A percentile compares a stretch with the other conserved stretches of the same genome.
These are phyloP conservation scores for Tripterygium wilfordii DNA, from an alignment of 177 flowering plant species.

Conservation along the genomic window DNA sequence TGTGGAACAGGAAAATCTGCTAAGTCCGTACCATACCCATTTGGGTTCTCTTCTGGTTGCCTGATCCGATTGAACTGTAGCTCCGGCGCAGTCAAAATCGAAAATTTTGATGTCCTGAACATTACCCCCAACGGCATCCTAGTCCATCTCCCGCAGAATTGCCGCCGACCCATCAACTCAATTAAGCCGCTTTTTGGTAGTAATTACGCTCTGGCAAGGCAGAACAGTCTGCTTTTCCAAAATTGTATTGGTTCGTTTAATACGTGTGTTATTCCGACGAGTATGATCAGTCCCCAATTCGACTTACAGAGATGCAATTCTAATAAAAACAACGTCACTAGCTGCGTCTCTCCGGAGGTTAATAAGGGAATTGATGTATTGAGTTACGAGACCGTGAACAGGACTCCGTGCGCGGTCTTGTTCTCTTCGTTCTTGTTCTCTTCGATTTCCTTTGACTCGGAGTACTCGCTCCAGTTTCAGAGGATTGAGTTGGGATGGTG, in stretches of 20 bases:
- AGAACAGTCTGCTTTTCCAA: constrained; percentile 41
- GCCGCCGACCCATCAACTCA: constrained; percentile 18
- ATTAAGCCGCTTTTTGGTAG: constrained; percentile 15
- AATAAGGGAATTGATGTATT: constrained; percentile 13
- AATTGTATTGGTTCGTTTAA: constrained; percentile 18
- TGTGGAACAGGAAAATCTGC: constrained; percentile 12
- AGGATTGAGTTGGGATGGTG: constrained; percentile 63
- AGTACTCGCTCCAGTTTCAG: constrained; percentile 39
- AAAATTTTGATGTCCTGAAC: constrained; percentile 22
- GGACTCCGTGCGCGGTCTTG: constrained; percentile 29
- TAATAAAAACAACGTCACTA: constrained; percentile 16
- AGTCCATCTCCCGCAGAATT: constrained; percentile 24
- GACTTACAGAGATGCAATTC: constrained; percentile 7
- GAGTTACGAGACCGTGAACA: constrained; percentile 14
- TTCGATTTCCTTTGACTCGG: constrained; percentile 29
- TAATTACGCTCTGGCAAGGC: constrained; percentile 20
- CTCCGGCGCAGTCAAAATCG: constrained; percentile 11
- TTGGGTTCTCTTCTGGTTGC: constrained; percentile 36
- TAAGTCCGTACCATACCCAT: constrained; percentile 23
- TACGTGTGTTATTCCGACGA: constrained; percentile 24
- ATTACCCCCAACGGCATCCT: constrained; percentile 21
- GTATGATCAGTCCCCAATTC: constrained; percentile 14
- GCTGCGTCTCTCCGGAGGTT: constrained; percentile 33
- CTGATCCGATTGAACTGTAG: constrained; percentile 24
- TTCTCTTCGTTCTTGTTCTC: no score